Base-by-base conservation (phyloP, 1,139 yeast genomes). In the Yamadazyma membranifaciens region DNA sequence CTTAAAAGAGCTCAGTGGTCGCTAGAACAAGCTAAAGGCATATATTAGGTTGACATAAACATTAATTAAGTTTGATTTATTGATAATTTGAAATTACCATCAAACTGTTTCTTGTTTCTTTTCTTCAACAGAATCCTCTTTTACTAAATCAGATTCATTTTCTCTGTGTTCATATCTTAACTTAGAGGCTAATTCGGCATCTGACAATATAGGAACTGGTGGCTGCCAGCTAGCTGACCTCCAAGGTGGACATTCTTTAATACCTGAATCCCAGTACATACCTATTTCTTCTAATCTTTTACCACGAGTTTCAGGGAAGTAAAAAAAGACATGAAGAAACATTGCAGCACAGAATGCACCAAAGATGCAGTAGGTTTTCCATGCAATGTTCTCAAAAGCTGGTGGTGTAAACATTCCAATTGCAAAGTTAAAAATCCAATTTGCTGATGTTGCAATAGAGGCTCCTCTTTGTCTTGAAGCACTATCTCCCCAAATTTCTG, bases 261-360 rank as follows among this genome's bases (percentile, higher is more conserved):
- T 20, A 20, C 24, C 24, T 20, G 5, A 74, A 24, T 62, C 74
- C 79, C 83, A 81, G 72, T 80, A 70, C 66, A 75, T 74, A 22
- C 51, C 80, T 43, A 78, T 66, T 57, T 78, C 81, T 60, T 80
- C 84, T 65, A 80, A 68, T 42, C 82, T 69, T 59, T 70, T 74
- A 36, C 80, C 80, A 54, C 67, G 76, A 26, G 84, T 79, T 56
- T 75, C 77, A 43, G 80, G 69, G 75, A 76, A 79, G 63, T 71
- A 80, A 69, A 83, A 76, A 69, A 63, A 81, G 44, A 81, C 81
- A 50, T 76, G 81, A 42, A 77, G 37, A 69, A 71, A 64, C 80
- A 78, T 75, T 39, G 60, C 67, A 25, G 59, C 56, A 56, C 81
- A 75, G 53, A 74, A 75, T 14, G 62, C 58, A 24, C 69, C 74